Percentiles rank a stretch among this genome's conserved stretches.
These are phyloP conservation scores for Penicillium sp. DNA, from an alignment of 2,329 filamentous ascomycete species.

Conservation along the genomic window DNA sequence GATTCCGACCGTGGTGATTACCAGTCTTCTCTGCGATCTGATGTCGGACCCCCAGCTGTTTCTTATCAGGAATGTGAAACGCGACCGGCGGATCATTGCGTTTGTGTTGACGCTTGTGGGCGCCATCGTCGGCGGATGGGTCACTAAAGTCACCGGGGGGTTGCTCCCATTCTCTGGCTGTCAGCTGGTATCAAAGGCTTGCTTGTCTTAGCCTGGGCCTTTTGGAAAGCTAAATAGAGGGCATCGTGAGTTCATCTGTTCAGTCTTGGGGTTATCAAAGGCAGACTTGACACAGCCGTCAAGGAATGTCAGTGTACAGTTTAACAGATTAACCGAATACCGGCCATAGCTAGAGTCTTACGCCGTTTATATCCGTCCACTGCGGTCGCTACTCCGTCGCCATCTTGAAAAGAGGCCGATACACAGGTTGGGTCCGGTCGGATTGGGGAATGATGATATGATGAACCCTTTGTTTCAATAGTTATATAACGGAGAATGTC, in stretches of 20 bases:
- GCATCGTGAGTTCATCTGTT: background rate
- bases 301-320: background rate
- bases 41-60: slow-evolving; percentile 32
- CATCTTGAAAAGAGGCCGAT: background rate
- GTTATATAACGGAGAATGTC: background rate
- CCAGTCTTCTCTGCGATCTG: slow-evolving; percentile 27
- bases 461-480: background rate
- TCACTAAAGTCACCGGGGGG: slow-evolving; percentile 28
- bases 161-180: slow-evolving; percentile 28
- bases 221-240: slow-evolving; percentile 19
- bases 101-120: slow-evolving; percentile 29
- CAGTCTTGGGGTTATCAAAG: no score
- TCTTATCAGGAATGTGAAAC: slow-evolving; percentile 28
- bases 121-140: slow-evolving; percentile 31
- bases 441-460: background rate
- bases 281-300: no score
- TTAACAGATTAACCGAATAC: background rate
- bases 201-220: slow-evolving; percentile 22
- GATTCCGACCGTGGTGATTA: slow-evolving; percentile 37
- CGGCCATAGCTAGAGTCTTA: background rate
- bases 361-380: background rate
- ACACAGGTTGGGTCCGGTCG: background rate
- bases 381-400: background rate
- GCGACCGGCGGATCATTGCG: slow-evolving; percentile 29
- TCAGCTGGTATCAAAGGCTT: slow-evolving; percentile 26